A percentile compares a stretch with the other conserved stretches of the same genome.
Conservation (phyloP, 495 filamentous ascomycete genomes). For the Pyronema domesticum region DNA sequence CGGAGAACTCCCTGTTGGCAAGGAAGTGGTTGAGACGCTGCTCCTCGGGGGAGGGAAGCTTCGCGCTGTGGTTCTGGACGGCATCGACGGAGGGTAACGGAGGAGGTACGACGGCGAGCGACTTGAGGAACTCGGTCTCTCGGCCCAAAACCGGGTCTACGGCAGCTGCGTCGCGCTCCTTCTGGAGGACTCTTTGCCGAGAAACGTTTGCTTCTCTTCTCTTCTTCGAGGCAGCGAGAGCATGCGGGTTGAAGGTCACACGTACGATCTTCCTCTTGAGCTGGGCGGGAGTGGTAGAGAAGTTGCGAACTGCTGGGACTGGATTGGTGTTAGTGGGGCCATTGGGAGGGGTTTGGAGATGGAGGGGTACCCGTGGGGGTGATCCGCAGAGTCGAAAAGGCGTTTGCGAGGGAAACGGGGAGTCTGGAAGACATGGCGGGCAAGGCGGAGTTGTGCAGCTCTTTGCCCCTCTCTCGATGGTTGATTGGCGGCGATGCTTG, state of each 20-base stretch:
- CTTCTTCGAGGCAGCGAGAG: slow-evolving; percentile 52
- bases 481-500: not conserved
- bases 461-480: not conserved
- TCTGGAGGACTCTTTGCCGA: slow-evolving; percentile 46
- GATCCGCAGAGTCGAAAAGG: slow-evolving; percentile 42
- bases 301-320: slow-evolving; percentile 17
- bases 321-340: slow-evolving; percentile 20
- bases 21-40: slow-evolving; percentile 56
- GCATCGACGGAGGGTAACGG: slow-evolving; percentile 19
- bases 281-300: slow-evolving; percentile 35
- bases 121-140: slow-evolving; percentile 64
- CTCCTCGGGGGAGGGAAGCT: slow-evolving; percentile 29
- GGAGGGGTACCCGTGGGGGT: slow-evolving; percentile 5
- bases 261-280: slow-evolving; percentile 30
- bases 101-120: slow-evolving; percentile 44
- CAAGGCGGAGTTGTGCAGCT: not conserved
- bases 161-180: slow-evolving; percentile 38
- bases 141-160: slow-evolving; percentile 66
- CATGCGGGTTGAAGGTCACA: slow-evolving; percentile 45
- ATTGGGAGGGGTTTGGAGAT: slow-evolving; percentile 29
- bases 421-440: slow-evolving; percentile 58
- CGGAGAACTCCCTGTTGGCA: slow-evolving; percentile 41
- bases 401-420: slow-evolving; percentile 42
- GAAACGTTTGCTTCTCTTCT: slow-evolving; percentile 64
- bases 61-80: slow-evolving; percentile 7